Percentiles rank a stretch among this genome's conserved stretches.
These are phyloP conservation scores for Eucalyptus guilfoylei DNA, from an alignment of 345 rosid species.

Conservation along the genomic window DNA sequence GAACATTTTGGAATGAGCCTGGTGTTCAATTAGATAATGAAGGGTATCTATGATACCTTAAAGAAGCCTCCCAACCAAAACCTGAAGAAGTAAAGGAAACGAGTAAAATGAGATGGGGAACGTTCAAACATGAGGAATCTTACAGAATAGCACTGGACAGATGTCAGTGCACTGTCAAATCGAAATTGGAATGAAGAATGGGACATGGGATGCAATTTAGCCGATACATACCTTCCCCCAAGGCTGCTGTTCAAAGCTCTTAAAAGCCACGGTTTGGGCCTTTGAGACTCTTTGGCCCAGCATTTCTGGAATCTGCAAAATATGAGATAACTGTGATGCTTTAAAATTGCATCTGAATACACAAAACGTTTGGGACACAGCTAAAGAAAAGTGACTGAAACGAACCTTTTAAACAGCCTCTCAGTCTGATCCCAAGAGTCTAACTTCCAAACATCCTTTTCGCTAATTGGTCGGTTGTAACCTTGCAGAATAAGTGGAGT, in stretches of 20 bases:
- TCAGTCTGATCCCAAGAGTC: conserved; percentile 93
- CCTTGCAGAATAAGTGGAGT: conserved; percentile 83
- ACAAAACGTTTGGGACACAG: background rate
- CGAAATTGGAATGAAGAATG: background rate
- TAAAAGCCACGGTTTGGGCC: conserved; percentile 74
- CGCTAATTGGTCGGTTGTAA: conserved; percentile 64
- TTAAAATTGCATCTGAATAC: background rate
- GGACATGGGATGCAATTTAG: background rate
- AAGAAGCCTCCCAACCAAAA: conserved; percentile 87
- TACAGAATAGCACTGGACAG: background rate
- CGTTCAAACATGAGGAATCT: background rate
- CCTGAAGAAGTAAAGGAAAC: conserved; percentile 19
- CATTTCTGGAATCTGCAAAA: conserved; percentile 59
- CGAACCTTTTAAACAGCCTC: conserved; percentile 49
- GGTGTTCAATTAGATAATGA: background rate
- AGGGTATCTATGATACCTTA: conserved; percentile 37
- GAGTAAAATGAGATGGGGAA: background rate
- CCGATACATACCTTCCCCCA: conserved; percentile 51
- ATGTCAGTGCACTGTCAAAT: background rate
- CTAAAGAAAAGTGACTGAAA: background rate
- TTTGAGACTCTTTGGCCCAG: conserved; percentile 66
- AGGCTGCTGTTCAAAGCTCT: conserved; percentile 77
- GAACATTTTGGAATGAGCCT: background rate
- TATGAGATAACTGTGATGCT: background rate
- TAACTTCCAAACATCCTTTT: too few species aligned